These are phyloP conservation scores for Lolium rigidum DNA, from an alignment of 176 grass and related monocot genomes.

Conservation along the genomic window DNA sequence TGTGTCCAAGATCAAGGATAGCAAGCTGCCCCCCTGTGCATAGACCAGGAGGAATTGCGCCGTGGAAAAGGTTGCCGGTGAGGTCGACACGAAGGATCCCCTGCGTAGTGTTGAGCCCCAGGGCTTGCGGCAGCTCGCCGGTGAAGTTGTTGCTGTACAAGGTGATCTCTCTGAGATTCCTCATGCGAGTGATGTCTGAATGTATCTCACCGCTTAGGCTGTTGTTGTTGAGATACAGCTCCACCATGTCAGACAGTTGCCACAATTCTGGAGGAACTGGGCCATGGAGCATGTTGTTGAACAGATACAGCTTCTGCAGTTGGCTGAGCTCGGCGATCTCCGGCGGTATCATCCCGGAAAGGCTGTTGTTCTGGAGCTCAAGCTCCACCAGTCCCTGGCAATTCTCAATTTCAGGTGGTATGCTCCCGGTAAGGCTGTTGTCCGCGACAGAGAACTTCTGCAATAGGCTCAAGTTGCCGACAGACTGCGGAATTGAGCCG, in stretches of 20 bases:
- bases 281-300: slow-evolving; percentile 48
- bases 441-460: slow-evolving; percentile 28
- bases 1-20: slow-evolving; percentile 49
- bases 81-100: slow-evolving; percentile 48
- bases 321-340: slow-evolving; percentile 35
- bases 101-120: slow-evolving; percentile 31
- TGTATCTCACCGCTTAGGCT: slow-evolving; percentile 48
- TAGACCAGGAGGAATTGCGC: slow-evolving; percentile 41
- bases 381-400: slow-evolving; percentile 42
- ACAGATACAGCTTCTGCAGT: slow-evolving; percentile 48
- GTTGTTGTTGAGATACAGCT: slow-evolving; percentile 51
- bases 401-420: slow-evolving; percentile 32
- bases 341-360: slow-evolving; percentile 38
- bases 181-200: slow-evolving; percentile 47
- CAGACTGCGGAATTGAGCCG: slow-evolving; percentile 35
- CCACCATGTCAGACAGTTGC: slow-evolving; percentile 33
- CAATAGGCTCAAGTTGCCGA: slow-evolving; percentile 37
- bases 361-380: slow-evolving; percentile 50
- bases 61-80: slow-evolving; percentile 46
- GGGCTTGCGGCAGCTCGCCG: slow-evolving; percentile 45
- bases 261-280: slow-evolving; percentile 37
- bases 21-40: slow-evolving; percentile 34
- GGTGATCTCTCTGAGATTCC: slow-evolving; percentile 40
- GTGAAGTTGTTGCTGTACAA: slow-evolving; percentile 54
- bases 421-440: slow-evolving; percentile 36